Percentiles rank a stretch among this genome's conserved stretches.
Evolutionary conservation across 352 stramenopile genomes (phyloP).

Genomic region (Phytophthora sojae): DNA sequence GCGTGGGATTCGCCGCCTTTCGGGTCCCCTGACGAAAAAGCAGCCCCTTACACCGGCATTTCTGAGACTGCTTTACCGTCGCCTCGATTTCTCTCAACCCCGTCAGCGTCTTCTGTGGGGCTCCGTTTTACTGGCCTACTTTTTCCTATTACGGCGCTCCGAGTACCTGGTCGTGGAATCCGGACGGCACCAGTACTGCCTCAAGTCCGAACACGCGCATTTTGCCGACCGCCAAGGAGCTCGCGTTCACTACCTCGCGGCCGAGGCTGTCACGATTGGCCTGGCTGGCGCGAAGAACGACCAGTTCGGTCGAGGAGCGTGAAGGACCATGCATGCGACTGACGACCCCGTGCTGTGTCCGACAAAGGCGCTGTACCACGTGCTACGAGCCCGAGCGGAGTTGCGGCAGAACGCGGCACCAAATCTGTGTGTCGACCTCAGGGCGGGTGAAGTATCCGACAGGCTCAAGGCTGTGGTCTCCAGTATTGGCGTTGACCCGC

Average conservation of each 20-base stretch:
- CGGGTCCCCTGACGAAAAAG: slow-evolving; percentile 3
- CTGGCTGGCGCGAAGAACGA: slow-evolving; percentile 11
- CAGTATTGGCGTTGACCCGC: neutral
- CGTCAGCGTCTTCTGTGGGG: neutral
- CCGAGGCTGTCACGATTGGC: slow-evolving; percentile 3
- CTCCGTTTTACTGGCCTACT: slow-evolving; percentile 1
- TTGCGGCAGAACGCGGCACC: neutral
- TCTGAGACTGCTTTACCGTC: slow-evolving; percentile 1
- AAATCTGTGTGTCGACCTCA: neutral
- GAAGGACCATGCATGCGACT: neutral
- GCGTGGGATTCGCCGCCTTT: neutral
- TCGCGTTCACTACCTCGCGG: neutral
- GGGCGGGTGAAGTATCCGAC: neutral
- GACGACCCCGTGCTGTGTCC: neutral
- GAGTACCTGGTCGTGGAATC: neutral
- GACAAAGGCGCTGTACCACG: neutral
- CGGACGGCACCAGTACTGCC: slow-evolving; percentile 1
- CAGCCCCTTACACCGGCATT: slow-evolving; percentile 8
- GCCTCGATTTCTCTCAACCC: neutral
- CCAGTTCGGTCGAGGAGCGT: slow-evolving; percentile 1
- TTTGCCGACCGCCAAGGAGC: neutral
- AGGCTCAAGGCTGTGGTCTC: neutral
- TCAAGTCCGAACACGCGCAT: neutral
- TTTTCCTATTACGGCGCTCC: neutral
- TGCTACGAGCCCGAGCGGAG: neutral